Evolutionary conservation across 805 yeast species (phyloP), one percentile per base, ranked within the genome.

Genomic region (Candida montana): DNA sequence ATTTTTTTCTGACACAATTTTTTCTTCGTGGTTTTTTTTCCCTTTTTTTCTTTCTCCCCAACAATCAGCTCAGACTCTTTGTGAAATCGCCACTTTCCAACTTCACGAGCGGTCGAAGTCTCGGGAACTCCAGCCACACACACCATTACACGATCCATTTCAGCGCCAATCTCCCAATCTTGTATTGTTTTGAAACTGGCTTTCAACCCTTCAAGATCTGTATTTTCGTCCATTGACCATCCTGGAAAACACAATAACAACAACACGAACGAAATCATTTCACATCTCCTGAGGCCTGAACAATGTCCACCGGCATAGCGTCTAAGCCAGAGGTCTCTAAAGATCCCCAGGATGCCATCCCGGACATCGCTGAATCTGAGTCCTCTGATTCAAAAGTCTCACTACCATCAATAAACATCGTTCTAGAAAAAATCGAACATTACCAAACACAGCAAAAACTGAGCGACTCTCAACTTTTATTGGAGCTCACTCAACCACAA

Each of bases 371-470:
- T 19, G 24, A 24, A 6, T 11, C 23, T 23, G 11, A 10, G 7
- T 10, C 16, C 17, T 16, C 11, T 8, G 40, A 18, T 23, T 31
- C 40, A 10, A 39, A 35, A 8, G 23, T 44, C 5, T 39, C 46
- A 5, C 42, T 57, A 10, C 61, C 61, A 2, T 52, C 61, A 12
- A 55, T 57, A 21, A 49, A 46, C 20, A 52, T 50, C 27, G 54
- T 57, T 2, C 38, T 57, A 12, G 48, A 51, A 33, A 53, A 37
- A 16, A 57, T 57, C 30, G 59, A 57, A 37, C 43, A 46, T 15
- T 57, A 53, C 39, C 61, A 57, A 35, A 55, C 42, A 28, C 54
- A 54, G 33, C 58, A 55, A 33, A 50, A 57, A 32, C 47, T 57
- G 10, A 50, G 51, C n/a, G 61, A 57, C 41, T 57, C 61, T 1